Evolutionary conservation across 257 asterid genomes (phyloP), one percentile per base, ranked within the genome.

Genomic region (Primulina eburnea): DNA sequence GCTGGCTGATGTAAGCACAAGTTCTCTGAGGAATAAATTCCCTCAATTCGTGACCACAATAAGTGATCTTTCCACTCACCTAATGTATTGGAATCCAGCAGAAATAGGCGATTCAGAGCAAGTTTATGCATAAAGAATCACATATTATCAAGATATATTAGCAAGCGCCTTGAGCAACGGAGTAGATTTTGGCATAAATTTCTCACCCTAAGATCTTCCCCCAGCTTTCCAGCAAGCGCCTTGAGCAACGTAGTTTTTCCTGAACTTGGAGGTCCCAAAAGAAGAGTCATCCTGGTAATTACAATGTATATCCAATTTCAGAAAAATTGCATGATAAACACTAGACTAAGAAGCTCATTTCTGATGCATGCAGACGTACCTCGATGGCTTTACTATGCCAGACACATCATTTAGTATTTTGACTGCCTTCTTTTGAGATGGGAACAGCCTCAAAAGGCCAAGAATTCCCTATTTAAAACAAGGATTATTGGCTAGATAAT

Each of bases 231-330:
- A 30, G 92, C 82, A 59, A 83, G 82, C 57, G 85, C 89, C 74
- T 86, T 83, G 30, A 82, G 68, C 78, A 86, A 65, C 9, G 84
- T 82, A 4, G 86, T 82, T 68, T 86, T 86, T 28, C 92, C 92
- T 0, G 92, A 80, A 69, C 86, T 81, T 5, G 92, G 92, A 68
- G 92, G 92, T 34, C 92, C 92, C 73, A 86, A 67, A 73, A 86
- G 89, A 60, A 86, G 85, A 34, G 89, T 84, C 86, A 80, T 76
- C 76, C 92, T 84, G 70, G 43, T 74, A 68, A 64, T 17, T 50
- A 65, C 14, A 71, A 30, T 40, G 7, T 37, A 29, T 28, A 40
- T 0, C 8, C 2, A 10, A 4, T 47, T 47, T 10, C 16, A 47
- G 18, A 47, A 14, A 47, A 4, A 12, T 47, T 47, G 1, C 55